These are phyloP conservation scores for Panellus pusillus DNA, from an alignment of 768 basidiomycete genomes.

Conservation along the genomic window DNA sequence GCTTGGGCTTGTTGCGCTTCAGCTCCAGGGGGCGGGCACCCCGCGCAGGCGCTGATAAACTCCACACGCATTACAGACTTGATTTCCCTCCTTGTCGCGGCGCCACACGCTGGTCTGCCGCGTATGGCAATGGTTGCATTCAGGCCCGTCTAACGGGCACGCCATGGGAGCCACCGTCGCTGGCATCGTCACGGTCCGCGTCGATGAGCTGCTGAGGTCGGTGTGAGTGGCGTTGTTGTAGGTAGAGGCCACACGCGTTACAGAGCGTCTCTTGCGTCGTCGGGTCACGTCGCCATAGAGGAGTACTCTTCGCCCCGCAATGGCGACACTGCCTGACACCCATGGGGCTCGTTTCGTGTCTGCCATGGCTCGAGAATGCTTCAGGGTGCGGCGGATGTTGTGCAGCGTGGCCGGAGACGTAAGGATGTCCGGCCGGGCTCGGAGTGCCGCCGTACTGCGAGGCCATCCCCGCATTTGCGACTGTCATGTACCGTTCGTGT, in stretches of 20 bases:
- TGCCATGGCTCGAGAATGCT: background rate
- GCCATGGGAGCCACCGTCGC: background rate
- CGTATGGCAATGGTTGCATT: slow-evolving; percentile 5
- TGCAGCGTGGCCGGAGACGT: too few relatives aligned
- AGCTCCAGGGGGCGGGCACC: slow-evolving; percentile 7
- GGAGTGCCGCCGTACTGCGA: too few relatives aligned
- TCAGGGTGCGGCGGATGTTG: too few relatives aligned
- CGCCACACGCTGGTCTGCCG: slow-evolving; percentile 1
- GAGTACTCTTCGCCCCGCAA: background rate
- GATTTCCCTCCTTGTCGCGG: background rate
- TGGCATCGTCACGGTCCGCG: background rate
- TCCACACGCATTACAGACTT: slow-evolving; percentile 9
- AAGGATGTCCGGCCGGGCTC: too few relatives aligned
- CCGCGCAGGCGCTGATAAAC: slow-evolving; percentile 4
- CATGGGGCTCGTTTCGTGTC: too few relatives aligned
- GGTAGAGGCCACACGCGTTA: slow-evolving; percentile 5
- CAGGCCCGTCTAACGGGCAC: background rate
- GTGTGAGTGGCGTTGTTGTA: background rate
- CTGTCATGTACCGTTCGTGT: too few relatives aligned
- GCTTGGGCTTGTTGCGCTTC: slow-evolving; percentile 4
- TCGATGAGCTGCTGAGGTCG: slow-evolving; percentile 5
- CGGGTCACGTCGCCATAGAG: slow-evolving; percentile 6
- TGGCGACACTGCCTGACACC: background rate
- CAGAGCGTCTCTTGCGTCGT: background rate
- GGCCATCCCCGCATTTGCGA: too few relatives aligned